Evolutionary conservation across 768 basidiomycete species (phyloP), one percentile per base, ranked within the genome.

Genomic region (Scleroderma citrinum): DNA sequence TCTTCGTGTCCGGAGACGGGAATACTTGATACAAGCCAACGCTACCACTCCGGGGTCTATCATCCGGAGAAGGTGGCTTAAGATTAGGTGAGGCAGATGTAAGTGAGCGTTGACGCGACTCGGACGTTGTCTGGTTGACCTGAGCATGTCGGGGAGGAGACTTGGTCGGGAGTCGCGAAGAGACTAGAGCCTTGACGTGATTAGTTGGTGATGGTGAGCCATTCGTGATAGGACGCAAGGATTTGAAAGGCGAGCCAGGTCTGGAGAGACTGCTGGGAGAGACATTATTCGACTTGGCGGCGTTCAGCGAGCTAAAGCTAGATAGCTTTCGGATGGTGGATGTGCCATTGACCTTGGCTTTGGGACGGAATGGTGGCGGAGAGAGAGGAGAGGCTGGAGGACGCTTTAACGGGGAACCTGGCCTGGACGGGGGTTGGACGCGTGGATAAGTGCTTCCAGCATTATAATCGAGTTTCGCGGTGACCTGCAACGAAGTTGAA

Each of bases 311-410:
- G 30, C 51, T 57, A 41, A 62, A 52, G 29, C 61, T 58, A 40
- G 61, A 53, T 1, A 54, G 40, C 38, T 63, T 67, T 32, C 67
- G 60, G 40, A 61, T 47, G 3, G 74, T 73, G 31, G 78, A 78
- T 55, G 71, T 78, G 51, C 69, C 75, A 57, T 80, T 84, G 34
- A 86, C 71, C 65, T 82, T 86, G 50, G 80, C 82, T 60, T 72
- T 84, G 13, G 81, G 78, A 48, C 77, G 63, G 35, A 68, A 56
- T 37, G 57, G 53, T 11, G 63, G 52, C 1, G 64, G 63, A 0
- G 71, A 59, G 20, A 60, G 58, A 2, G 60, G 57, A 16, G 61
- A 51, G 2, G 58, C 42, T 11, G 59, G 58, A 8, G 56, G 59
- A n/a, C 52, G 54, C 59, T 76, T 80, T 52, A 66, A 59, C 14